A percentile compares a stretch with the other conserved stretches of the same genome.
phyloP scores from a whole-genome alignment of 441 rosid species.

The Daphne laureola region DNA sequence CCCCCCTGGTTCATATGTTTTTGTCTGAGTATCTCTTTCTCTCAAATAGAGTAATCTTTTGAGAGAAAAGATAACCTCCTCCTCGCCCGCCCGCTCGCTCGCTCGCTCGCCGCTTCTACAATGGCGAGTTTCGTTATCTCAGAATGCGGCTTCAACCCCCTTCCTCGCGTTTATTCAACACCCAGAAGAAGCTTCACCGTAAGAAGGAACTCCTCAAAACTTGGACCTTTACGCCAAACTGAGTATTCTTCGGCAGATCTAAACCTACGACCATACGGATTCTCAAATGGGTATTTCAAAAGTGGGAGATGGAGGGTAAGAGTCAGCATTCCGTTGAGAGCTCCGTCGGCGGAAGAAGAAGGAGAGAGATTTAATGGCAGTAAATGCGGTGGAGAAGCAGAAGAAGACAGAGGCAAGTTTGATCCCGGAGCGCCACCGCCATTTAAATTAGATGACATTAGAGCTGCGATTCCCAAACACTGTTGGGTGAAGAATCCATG shows the following conservation, averaged over 20 bases:
- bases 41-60: too few species aligned
- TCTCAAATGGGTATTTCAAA: constrained; percentile 19
- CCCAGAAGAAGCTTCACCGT: constrained; percentile 30
- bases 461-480: constrained; percentile 95
- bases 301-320: constrained; percentile 34
- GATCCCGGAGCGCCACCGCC: constrained; percentile 79
- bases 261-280: constrained; percentile 10
- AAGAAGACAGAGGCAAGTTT: constrained; percentile 22
- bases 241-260: constrained; percentile 19
- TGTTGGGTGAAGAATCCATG: constrained; percentile 94
- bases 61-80: too few species aligned
- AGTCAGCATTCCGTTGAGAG: constrained; percentile 39
- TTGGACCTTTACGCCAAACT: constrained; percentile 18
- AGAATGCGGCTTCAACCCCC: constrained; percentile 63
- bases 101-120: constrained; percentile 18
- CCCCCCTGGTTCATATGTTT: not conserved
- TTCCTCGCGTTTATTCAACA: constrained; percentile 29
- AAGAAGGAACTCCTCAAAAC: constrained; percentile 10
- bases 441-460: constrained; percentile 66
- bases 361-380: constrained; percentile 14
- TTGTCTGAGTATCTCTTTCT: too few species aligned
- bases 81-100: not conserved
- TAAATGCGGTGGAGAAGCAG: constrained; percentile 15
- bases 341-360: constrained; percentile 20
- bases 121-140: constrained; percentile 56